phyloP scores from a whole-genome alignment of 208 protist genomes.

The Crithidia brevicula region DNA sequence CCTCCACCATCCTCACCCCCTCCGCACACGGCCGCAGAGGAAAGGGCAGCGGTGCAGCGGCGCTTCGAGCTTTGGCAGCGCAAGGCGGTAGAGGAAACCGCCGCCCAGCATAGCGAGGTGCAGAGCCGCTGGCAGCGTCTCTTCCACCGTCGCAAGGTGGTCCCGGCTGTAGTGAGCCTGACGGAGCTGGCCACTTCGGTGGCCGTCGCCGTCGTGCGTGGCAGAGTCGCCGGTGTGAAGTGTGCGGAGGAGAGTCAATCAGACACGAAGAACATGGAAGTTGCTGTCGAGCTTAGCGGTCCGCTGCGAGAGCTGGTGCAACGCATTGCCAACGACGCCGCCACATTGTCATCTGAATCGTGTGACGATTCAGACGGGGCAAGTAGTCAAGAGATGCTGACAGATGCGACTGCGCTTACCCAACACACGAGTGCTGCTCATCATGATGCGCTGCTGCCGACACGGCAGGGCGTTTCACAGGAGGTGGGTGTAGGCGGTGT shows the following conservation, averaged over 20 bases:
- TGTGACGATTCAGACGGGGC: too few species aligned
- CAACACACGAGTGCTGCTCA: too few species aligned
- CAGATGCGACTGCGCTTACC: too few species aligned
- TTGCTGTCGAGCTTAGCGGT: background rate
- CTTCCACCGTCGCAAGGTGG: constrained; percentile 62
- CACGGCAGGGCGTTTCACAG: too few species aligned
- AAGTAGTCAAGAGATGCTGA: too few species aligned
- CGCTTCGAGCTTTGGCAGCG: constrained; percentile 8
- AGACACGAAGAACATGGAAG: background rate
- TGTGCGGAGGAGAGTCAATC: background rate
- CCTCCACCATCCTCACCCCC: background rate
- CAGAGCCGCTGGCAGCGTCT: constrained; percentile 62
- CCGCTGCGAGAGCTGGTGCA: background rate
- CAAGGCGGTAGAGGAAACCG: constrained; percentile 12
- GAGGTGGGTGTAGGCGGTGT: too few species aligned
- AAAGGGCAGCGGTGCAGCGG: background rate
- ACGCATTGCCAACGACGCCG: background rate
- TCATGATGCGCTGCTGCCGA: background rate
- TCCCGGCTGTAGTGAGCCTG: constrained; percentile 59
- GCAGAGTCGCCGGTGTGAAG: constrained; percentile 18
- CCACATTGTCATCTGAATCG: background rate
- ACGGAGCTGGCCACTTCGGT: constrained; percentile 38
- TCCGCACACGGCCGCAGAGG: background rate
- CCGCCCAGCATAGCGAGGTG: constrained; percentile 44
- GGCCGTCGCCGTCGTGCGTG: constrained; percentile 30